Evolutionary conservation across 768 basidiomycete genomes (phyloP).

Genomic region (Mycena crocata): DNA sequence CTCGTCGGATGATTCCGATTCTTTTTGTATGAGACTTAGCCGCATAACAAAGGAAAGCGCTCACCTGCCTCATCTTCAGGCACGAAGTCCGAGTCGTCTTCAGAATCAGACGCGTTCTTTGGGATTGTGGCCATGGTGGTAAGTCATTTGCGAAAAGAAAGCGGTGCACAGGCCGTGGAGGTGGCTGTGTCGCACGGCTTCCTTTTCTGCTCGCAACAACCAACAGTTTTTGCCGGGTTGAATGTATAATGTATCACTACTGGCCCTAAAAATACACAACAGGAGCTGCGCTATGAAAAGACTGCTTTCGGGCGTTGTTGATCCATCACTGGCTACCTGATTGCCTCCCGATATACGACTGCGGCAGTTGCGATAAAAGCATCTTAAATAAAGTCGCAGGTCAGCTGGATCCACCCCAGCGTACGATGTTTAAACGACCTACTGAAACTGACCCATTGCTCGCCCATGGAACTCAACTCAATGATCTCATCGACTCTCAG

Average conservation of each 20-base stretch:
- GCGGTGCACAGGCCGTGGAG: background rate
- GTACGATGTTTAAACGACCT: too few species aligned
- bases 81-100: slow-evolving; percentile 78
- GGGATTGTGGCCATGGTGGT: slow-evolving; percentile 22
- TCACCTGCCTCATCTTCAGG: slow-evolving; percentile 61
- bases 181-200: background rate
- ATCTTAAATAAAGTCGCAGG: too few species aligned
- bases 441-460: slow-evolving; percentile 14
- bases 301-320: too few species aligned
- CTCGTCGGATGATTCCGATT: slow-evolving; percentile 55
- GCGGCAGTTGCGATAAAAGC: too few species aligned
- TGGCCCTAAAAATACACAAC: too few species aligned
- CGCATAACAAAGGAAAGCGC: background rate
- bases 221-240: too few species aligned
- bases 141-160: background rate
- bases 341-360: too few species aligned
- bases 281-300: too few species aligned
- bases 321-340: too few species aligned
- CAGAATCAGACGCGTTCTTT: slow-evolving; percentile 61
- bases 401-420: too few species aligned
- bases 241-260: too few species aligned
- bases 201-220: too few species aligned
- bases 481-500: background rate
- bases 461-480: background rate
- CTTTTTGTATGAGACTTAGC: slow-evolving; percentile 33